A percentile compares a stretch with the other conserved stretches of the same genome.
Conservation (phyloP, 1,139 yeast genomes). For the Debaryomyces fabryi region DNA sequence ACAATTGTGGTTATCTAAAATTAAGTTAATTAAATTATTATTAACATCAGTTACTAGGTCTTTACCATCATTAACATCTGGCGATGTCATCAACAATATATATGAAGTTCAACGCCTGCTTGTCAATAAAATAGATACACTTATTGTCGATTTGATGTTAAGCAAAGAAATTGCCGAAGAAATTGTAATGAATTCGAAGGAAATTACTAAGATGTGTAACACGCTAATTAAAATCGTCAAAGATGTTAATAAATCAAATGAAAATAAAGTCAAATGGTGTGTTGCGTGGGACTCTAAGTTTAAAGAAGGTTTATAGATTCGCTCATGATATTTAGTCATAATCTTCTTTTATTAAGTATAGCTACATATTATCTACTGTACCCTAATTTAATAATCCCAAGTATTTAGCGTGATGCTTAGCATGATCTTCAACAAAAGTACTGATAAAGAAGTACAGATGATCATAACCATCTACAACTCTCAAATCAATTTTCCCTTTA, state of each 20-base stretch:
- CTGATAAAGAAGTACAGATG: slow-evolving; percentile 89
- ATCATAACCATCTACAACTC: slow-evolving; percentile 81
- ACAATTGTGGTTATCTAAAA: slow-evolving; percentile 51
- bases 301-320: slow-evolving; percentile 14
- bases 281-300: slow-evolving; percentile 52
- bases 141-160: slow-evolving; percentile 52
- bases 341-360: background rate
- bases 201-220: slow-evolving; percentile 31
- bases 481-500: slow-evolving; percentile 61
- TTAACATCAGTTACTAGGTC: slow-evolving; percentile 59
- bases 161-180: slow-evolving; percentile 40
- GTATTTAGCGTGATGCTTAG: slow-evolving; percentile 82
- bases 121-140: slow-evolving; percentile 43
- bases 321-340: background rate
- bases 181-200: slow-evolving; percentile 24
- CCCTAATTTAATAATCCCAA: slow-evolving; percentile 49
- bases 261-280: slow-evolving; percentile 53
- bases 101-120: slow-evolving; percentile 32
- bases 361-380: background rate
- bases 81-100: slow-evolving; percentile 38
- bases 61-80: slow-evolving; percentile 43
- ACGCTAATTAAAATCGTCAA: slow-evolving; percentile 38
- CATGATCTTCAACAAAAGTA: slow-evolving; percentile 80
- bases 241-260: slow-evolving; percentile 40
- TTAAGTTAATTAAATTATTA: slow-evolving; percentile 57